Percentiles rank a stretch among this genome's conserved stretches.
These are phyloP conservation scores for Lactifluus hygrophoroides DNA, from an alignment of 768 basidiomycete species.

Conservation along the genomic window DNA sequence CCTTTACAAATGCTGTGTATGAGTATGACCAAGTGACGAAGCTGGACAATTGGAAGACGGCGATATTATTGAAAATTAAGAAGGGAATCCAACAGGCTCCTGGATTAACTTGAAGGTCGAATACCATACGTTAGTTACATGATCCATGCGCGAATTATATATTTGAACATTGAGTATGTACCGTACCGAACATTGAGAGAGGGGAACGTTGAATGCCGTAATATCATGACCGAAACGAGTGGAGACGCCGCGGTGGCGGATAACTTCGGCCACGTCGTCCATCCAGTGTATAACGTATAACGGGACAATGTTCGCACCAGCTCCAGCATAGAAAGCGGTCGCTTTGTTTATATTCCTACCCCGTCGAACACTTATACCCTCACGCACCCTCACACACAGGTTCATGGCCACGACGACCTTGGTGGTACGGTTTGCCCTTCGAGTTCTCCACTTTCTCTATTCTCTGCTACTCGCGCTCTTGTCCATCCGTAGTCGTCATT, in stretches of 20 bases:
- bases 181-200: not conserved
- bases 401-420: constrained; percentile 34
- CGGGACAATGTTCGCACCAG: constrained; percentile 1
- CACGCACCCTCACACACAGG: not conserved
- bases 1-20: constrained; percentile 75
- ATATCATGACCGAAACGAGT: not conserved
- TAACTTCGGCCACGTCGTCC: constrained; percentile 1
- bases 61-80: constrained; percentile 86
- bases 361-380: not conserved
- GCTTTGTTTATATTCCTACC: not conserved
- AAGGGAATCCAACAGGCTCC: constrained; percentile 58
- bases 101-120: constrained; percentile 19
- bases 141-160: not conserved
- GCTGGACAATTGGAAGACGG: constrained; percentile 95
- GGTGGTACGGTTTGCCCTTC: constrained; percentile 41
- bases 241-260: not conserved
- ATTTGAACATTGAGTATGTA: not conserved
- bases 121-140: not conserved
- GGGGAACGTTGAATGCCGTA: not conserved
- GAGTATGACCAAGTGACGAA: constrained; percentile 90
- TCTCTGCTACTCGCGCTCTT: constrained; percentile 34
- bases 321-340: not conserved
- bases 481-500: constrained; percentile 34
- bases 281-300: constrained; percentile 1
- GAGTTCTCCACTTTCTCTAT: constrained; percentile 52